phyloP scores from a whole-genome alignment of 202 grass and related monocot genomes.

The Digitaria exilis region DNA sequence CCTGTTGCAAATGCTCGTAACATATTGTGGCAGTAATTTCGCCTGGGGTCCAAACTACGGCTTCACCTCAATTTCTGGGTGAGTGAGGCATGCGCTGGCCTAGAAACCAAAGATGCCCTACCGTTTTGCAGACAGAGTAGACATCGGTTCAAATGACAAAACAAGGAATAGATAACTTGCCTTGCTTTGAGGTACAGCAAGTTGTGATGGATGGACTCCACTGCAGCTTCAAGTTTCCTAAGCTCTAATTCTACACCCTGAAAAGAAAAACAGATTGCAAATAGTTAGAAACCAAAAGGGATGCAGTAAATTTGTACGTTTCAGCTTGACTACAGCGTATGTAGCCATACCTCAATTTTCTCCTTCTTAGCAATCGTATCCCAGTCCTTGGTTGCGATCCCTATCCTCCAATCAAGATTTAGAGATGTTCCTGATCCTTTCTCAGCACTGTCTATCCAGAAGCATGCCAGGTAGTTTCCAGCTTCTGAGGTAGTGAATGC shows the following conservation, averaged over 20 bases:
- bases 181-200: conserved; percentile 85
- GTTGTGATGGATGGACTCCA: conserved; percentile 85
- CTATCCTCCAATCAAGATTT: conserved; percentile 93
- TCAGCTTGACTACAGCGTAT: neutral
- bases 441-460: conserved; percentile 78
- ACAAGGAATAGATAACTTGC: conserved; percentile 34
- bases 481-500: conserved; percentile 96
- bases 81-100: too few species aligned
- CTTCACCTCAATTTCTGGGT: too few species aligned
- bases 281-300: neutral
- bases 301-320: neutral
- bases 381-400: conserved; percentile 94
- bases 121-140: neutral
- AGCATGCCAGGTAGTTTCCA: conserved; percentile 96
- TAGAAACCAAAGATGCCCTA: too few species aligned
- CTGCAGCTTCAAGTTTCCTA: conserved; percentile 79
- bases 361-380: conserved; percentile 90
- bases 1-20: neutral
- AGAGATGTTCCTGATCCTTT: conserved; percentile 66
- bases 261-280: neutral
- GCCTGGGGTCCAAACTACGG: too few species aligned
- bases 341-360: conserved; percentile 75
- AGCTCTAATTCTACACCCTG: conserved; percentile 93
- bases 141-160: neutral
- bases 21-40: too few species aligned